Evolutionary conservation across 2,329 filamentous ascomycete species (phyloP).

Genomic region (Colletotrichum sp.): DNA sequence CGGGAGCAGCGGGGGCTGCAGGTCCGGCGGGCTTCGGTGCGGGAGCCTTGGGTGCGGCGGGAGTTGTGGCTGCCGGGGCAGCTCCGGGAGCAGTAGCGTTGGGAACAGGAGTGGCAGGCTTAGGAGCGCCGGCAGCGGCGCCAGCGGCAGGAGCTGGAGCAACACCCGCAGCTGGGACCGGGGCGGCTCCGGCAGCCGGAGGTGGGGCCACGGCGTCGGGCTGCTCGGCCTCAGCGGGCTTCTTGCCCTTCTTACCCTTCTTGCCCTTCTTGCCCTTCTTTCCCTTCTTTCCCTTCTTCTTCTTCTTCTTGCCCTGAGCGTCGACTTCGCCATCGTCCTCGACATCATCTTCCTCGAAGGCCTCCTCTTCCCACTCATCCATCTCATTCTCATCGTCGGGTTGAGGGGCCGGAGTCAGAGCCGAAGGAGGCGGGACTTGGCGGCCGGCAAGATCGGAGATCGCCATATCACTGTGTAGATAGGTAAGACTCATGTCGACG

Average conservation of each 20-base stretch:
- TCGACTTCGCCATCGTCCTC: background rate
- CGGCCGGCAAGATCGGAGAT: background rate
- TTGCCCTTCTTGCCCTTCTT: constrained; percentile 19
- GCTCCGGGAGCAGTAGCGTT: background rate
- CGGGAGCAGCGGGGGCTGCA: background rate
- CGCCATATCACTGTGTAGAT: background rate
- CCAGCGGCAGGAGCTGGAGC: background rate
- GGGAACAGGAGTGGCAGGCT: background rate
- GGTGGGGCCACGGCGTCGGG: background rate
- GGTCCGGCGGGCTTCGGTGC: background rate
- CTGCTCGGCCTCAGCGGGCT: background rate
- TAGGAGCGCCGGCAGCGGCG: background rate
- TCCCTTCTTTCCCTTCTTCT: constrained; percentile 17
- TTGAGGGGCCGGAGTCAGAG: background rate
- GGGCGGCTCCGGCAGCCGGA: background rate
- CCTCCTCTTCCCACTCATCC: background rate
- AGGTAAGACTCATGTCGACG: background rate
- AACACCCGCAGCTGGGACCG: background rate
- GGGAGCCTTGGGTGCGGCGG: background rate
- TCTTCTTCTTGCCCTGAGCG: constrained; percentile 14
- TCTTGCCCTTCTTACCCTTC: constrained; percentile 6
- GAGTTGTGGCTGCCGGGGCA: background rate
- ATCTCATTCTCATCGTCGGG: background rate
- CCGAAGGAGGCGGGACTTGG: background rate
- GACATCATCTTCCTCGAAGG: background rate